Evolutionary conservation across 176 grass and related monocot species (phyloP), one percentile per base, ranked within the genome.

Genomic region (Bonia amplexicaulis): DNA sequence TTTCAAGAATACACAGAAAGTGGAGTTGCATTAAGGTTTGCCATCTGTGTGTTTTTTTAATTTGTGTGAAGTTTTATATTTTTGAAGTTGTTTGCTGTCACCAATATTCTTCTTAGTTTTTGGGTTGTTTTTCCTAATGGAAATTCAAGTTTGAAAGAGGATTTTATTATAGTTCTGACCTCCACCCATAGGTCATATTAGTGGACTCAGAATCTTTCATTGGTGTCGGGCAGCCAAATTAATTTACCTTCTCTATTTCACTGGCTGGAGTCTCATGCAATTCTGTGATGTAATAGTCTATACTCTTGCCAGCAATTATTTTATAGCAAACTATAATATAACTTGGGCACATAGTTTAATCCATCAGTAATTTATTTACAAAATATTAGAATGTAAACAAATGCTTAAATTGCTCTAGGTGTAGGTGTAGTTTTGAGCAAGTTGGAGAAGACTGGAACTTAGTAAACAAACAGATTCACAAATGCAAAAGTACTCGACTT

Each of bases 11-110:
- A 88, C 46, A 33, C 90, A 41, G 96, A 97, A 89, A 81, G 89
- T 91, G 92, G 80, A 86, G 88, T 84, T 88, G 74, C 90, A 73
- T 90, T 92, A 90, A 99, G 96, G 93, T 99, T 88, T 87, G 82
- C 44, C 70, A 65, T 29, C 41, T 65, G 10, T 64, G 4, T 66
- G 6, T 39, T 33, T 84, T 35, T 60, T 22, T 2, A 33, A 31
- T 66, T 37, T 74, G 35, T 42, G 7, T 61, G 58, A 12, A 25
- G 9, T 79, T 78, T 74, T 85, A 58, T 3, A 49, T 73, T 79
- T 49, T 25, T 67, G 11, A 84, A 84, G 73, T 55, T 74, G 29
- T 66, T 73, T 80, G 17, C 12, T 71, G 68, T 60, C 11, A 22
- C 29, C 55, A 67, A n/a, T 54, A 89, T 86, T 48, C n/a, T 52